Conservation (phyloP, 768 basidiomycete genomes). For the Mycena crocata region DNA sequence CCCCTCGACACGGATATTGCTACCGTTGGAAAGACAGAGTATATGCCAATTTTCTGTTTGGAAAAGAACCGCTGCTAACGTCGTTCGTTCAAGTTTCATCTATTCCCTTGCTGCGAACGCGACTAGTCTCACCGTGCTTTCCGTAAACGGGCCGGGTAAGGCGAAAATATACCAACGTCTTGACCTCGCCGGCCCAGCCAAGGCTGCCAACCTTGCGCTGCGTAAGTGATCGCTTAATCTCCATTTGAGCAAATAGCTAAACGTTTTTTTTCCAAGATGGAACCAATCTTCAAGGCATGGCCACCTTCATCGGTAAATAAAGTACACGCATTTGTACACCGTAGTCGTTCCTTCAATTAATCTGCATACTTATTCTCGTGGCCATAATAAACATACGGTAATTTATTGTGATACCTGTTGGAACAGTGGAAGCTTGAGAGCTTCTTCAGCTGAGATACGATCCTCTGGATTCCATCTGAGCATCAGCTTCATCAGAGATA, state of each 20-base stretch:
- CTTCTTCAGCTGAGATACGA: background rate
- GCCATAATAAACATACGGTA: no score
- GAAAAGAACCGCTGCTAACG: background rate
- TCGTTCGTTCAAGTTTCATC: constrained; percentile 48
- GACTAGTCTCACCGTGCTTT: constrained; percentile 53
- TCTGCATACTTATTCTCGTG: no score
- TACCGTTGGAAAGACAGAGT: constrained; percentile 26
- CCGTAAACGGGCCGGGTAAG: constrained; percentile 50
- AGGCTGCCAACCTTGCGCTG: constrained; percentile 38
- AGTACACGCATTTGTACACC: no score
- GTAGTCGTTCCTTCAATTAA: no score
- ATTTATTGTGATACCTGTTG: background rate
- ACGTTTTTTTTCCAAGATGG: background rate
- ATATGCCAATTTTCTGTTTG: background rate
- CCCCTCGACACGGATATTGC: constrained; percentile 22
- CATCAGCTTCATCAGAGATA: constrained; percentile 7
- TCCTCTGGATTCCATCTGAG: background rate
- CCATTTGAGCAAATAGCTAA: constrained; percentile 33
- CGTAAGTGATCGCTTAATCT: constrained; percentile 40
- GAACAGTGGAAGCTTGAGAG: background rate
- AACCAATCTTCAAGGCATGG: constrained; percentile 29
- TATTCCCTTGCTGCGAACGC: constrained; percentile 53
- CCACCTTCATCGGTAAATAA: constrained; percentile 21
- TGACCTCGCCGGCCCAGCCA: constrained; percentile 42
- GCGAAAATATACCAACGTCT: constrained; percentile 32